Conservation (phyloP, 2,329 filamentous ascomycete genomes). For the Arthrobotrys sphaeroides region DNA sequence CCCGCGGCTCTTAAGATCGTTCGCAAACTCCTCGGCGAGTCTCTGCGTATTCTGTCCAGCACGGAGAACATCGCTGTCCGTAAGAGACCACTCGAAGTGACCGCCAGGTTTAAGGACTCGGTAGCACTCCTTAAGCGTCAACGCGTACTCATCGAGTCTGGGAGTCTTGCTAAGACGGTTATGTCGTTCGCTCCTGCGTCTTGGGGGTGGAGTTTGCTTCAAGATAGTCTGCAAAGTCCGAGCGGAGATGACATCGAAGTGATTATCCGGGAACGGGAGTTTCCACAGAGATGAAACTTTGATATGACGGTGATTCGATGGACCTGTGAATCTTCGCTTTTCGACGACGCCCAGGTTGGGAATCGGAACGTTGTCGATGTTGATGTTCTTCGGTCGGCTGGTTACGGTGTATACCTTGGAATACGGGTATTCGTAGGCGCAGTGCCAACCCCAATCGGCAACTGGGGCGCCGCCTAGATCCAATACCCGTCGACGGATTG, state of each 20-base stretch:
- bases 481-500: slow-evolving; percentile 66
- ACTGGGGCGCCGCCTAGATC: slow-evolving; percentile 72
- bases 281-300: slow-evolving; percentile 79
- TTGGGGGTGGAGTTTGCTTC: slow-evolving; percentile 71
- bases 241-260: slow-evolving; percentile 92
- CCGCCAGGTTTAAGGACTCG: slow-evolving; percentile 92
- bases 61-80: slow-evolving; percentile 90
- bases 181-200: slow-evolving; percentile 27
- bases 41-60: slow-evolving; percentile 81
- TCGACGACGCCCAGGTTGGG: slow-evolving; percentile 43
- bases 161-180: slow-evolving; percentile 52
- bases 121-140: slow-evolving; percentile 83
- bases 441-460: slow-evolving; percentile 92
- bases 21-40: slow-evolving; percentile 89
- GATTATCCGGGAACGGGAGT: slow-evolving; percentile 83
- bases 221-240: slow-evolving; percentile 86
- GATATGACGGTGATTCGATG: slow-evolving; percentile 85
- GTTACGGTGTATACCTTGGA: slow-evolving; percentile 88
- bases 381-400: slow-evolving; percentile 75
- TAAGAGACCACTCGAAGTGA: slow-evolving; percentile 86
- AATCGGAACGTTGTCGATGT: slow-evolving; percentile 64
- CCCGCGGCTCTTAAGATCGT: slow-evolving; percentile 85
- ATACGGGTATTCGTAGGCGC: slow-evolving; percentile 83
- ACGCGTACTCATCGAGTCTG: slow-evolving; percentile 84
- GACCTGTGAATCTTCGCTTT: slow-evolving; percentile 68